Conservation (phyloP, 768 basidiomycete genomes). For the Mrakia gelida region DNA sequence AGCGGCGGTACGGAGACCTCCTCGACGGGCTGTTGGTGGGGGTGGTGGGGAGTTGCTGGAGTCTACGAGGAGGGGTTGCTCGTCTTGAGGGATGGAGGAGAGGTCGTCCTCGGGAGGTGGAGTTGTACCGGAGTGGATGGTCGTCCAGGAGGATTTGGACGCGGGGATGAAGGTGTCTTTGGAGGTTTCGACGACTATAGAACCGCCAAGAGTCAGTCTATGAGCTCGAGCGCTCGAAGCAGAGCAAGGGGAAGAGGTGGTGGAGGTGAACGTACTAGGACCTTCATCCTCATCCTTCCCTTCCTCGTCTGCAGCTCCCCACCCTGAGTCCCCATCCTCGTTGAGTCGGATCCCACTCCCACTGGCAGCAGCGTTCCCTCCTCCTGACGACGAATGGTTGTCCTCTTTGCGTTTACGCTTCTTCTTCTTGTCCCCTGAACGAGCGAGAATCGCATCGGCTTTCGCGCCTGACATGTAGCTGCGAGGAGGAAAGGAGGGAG, state of each 20-base stretch:
- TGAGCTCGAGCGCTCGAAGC: not conserved
- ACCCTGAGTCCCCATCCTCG: conserved; percentile 42
- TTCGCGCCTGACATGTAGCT: conserved; percentile 92
- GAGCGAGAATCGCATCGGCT: conserved; percentile 86
- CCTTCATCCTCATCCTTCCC: conserved; percentile 59
- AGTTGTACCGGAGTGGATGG: conserved; percentile 25
- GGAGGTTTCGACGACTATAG: conserved; percentile 23
- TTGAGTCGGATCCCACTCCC: conserved; percentile 34
- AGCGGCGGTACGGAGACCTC: conserved; percentile 72
- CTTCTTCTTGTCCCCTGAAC: conserved; percentile 46
- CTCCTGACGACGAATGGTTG: conserved; percentile 35
- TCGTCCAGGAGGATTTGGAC: conserved; percentile 18
- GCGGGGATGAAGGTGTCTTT: conserved; percentile 24
- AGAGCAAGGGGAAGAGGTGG: not conserved
- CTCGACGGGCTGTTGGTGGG: conserved; percentile 46
- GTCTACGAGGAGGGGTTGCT: conserved; percentile 59
- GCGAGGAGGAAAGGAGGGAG: not conserved
- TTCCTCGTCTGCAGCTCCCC: conserved; percentile 48
- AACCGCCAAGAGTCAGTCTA: no score
- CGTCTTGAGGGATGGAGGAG: conserved; percentile 50
- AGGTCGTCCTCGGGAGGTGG: conserved; percentile 45
- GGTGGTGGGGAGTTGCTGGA: not conserved
- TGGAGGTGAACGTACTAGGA: conserved; percentile 51
- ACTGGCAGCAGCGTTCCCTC: conserved; percentile 8
- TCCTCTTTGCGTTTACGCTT: conserved; percentile 64